Evolutionary conservation across 345 rosid species (phyloP).

Genomic region (Clausena lansium): DNA sequence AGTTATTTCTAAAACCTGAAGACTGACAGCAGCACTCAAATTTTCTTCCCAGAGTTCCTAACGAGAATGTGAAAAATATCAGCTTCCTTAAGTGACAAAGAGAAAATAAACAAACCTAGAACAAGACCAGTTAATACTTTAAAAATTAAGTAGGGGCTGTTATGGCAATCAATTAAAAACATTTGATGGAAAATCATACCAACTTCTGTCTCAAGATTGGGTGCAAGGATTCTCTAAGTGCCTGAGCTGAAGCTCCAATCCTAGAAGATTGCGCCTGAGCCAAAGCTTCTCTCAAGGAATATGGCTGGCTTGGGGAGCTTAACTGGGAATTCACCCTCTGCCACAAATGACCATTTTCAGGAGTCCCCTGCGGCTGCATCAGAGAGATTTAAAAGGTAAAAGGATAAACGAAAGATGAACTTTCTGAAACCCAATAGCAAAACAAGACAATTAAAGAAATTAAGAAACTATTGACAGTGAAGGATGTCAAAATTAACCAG

Average conservation of each 20-base stretch:
- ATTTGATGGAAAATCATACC: slow-evolving; percentile 40
- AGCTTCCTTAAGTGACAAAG: slow-evolving; percentile 14
- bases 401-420: slow-evolving; percentile 7
- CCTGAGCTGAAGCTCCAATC: slow-evolving; percentile 98
- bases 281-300: slow-evolving; percentile 96
- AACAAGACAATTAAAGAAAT: not conserved
- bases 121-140: not conserved
- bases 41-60: slow-evolving; percentile 99
- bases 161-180: not conserved
- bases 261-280: slow-evolving; percentile 99
- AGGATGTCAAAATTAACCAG: not conserved
- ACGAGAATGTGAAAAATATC: slow-evolving; percentile 25
- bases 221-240: slow-evolving; percentile 92
- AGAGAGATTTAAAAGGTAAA: slow-evolving; percentile 20
- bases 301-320: slow-evolving; percentile 98
- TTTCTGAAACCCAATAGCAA: not conserved
- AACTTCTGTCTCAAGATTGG: slow-evolving; percentile 93
- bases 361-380: slow-evolving; percentile 89
- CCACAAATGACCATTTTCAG: slow-evolving; percentile 89
- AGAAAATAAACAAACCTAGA: slow-evolving; percentile 11
- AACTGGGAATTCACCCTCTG: slow-evolving; percentile 97
- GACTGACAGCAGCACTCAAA: slow-evolving; percentile 94
- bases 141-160: not conserved
- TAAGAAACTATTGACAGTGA: not conserved
- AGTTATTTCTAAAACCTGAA: slow-evolving; percentile 92